Percentiles rank a stretch among this genome's conserved stretches.
Evolutionary conservation across 139 green algal species (phyloP).

Genomic region (Picochlorum costavermella): DNA sequence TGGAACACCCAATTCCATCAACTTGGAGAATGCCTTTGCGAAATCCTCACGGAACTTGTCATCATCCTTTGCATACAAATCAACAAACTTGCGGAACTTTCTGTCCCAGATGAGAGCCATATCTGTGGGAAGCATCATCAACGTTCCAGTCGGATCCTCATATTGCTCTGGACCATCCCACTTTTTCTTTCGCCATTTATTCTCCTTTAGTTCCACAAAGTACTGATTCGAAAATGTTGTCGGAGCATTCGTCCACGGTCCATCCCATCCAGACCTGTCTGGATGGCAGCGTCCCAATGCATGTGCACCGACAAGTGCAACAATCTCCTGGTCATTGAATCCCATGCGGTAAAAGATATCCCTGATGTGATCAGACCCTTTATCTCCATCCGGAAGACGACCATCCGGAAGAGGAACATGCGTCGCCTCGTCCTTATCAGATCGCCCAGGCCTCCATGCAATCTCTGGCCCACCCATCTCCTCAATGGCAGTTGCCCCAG

Average conservation of each 20-base stretch:
- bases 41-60: slow-evolving; percentile 37
- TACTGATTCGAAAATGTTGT: slow-evolving; percentile 84
- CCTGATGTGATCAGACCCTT: slow-evolving; percentile 61
- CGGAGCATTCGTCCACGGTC: slow-evolving; percentile 70
- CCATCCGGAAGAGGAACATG: slow-evolving; percentile 58
- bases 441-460: slow-evolving; percentile 60
- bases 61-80: slow-evolving; percentile 44
- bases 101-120: slow-evolving; percentile 57
- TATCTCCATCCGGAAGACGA: slow-evolving; percentile 65
- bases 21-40: slow-evolving; percentile 29
- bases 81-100: slow-evolving; percentile 66
- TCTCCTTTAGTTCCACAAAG: slow-evolving; percentile 63
- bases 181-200: slow-evolving; percentile 75
- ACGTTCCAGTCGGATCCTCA: slow-evolving; percentile 57
- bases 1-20: slow-evolving; percentile 44
- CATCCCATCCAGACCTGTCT: slow-evolving; percentile 67
- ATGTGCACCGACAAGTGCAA: slow-evolving; percentile 78
- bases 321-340: slow-evolving; percentile 66
- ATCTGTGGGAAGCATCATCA: slow-evolving; percentile 86
- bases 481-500: slow-evolving; percentile 68
- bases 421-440: slow-evolving; percentile 36
- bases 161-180: slow-evolving; percentile 74
- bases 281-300: slow-evolving; percentile 76
- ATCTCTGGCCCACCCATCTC: slow-evolving; percentile 70
- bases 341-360: slow-evolving; percentile 88